Evolutionary conservation across 1,284 basidiomycete species (phyloP).

Genomic region (Puccinia polysora): DNA sequence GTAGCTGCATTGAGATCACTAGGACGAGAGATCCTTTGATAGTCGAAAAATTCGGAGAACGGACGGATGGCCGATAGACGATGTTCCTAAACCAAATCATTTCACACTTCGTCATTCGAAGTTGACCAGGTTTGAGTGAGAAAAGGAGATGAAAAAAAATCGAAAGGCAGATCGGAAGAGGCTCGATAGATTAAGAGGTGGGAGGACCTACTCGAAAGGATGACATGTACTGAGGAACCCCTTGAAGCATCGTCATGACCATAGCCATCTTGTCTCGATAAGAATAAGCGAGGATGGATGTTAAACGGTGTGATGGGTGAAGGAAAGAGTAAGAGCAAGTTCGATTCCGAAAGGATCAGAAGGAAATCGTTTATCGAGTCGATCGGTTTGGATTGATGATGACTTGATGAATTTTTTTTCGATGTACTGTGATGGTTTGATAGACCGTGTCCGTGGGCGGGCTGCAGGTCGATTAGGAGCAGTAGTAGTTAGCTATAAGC

Average conservation of each 20-base stretch:
- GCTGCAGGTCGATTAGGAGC: no score
- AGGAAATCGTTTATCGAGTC: no score
- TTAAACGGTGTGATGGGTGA: no score
- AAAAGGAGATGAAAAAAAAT: background rate
- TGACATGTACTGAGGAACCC: slow-evolving; percentile 29
- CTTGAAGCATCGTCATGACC: slow-evolving; percentile 26
- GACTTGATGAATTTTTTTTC: no score
- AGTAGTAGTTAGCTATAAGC: no score
- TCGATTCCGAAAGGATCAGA: no score
- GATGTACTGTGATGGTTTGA: no score
- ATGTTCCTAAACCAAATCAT: slow-evolving; percentile 63
- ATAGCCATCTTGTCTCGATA: slow-evolving; percentile 27
- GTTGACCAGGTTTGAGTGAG: background rate
- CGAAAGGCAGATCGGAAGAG: background rate
- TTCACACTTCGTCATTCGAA: no score
- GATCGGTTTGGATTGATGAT: no score
- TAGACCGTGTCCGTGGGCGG: no score
- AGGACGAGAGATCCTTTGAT: slow-evolving; percentile 72
- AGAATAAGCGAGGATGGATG: no score
- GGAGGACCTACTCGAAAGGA: slow-evolving; percentile 23
- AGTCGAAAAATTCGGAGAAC: slow-evolving; percentile 73
- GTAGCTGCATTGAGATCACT: slow-evolving; percentile 62
- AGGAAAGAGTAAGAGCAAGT: no score
- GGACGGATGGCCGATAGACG: slow-evolving; percentile 74
- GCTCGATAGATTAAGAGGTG: background rate